A percentile compares a stretch with the other conserved stretches of the same genome.
phyloP scores from a whole-genome alignment of 371 early-diverging fungal genomes.

The Mucor lusitanicus region DNA sequence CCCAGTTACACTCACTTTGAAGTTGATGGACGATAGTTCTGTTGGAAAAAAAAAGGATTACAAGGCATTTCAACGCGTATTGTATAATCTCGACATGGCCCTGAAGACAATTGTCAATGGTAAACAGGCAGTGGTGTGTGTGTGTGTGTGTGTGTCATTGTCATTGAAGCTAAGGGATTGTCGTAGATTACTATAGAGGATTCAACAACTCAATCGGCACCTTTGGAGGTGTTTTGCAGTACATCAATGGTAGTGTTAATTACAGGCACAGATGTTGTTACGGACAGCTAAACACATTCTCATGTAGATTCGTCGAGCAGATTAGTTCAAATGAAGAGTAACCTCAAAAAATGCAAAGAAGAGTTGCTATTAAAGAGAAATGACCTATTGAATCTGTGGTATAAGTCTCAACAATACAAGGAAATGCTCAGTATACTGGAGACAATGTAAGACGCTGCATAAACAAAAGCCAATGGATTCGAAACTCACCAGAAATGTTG shows the following conservation, averaged over 20 bases:
- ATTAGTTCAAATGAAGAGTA: slow-evolving; percentile 68
- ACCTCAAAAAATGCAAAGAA: slow-evolving; percentile 70
- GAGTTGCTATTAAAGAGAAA: slow-evolving; percentile 70
- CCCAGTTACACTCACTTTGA: slow-evolving; percentile 85
- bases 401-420: slow-evolving; percentile 81
- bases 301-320: slow-evolving; percentile 59
- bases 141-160: neutral
- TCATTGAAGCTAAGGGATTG: neutral
- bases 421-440: slow-evolving; percentile 82
- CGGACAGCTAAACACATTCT: neutral
- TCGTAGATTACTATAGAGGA: slow-evolving; percentile 85
- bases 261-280: neutral
- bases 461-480: neutral
- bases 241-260: slow-evolving; percentile 66
- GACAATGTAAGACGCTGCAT: slow-evolving; percentile 55
- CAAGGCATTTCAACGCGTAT: slow-evolving; percentile 69
- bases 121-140: slow-evolving; percentile 22
- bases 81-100: slow-evolving; percentile 77
- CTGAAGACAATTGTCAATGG: slow-evolving; percentile 89
- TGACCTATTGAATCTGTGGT: slow-evolving; percentile 78
- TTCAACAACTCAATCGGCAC: slow-evolving; percentile 93
- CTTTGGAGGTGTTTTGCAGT: slow-evolving; percentile 88
- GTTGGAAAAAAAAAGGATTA: slow-evolving; percentile 76
- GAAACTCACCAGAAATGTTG: neutral
- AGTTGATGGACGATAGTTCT: slow-evolving; percentile 86